Conservation (phyloP, 2,329 filamentous ascomycete genomes). For the Epichloe gansuensis region DNA sequence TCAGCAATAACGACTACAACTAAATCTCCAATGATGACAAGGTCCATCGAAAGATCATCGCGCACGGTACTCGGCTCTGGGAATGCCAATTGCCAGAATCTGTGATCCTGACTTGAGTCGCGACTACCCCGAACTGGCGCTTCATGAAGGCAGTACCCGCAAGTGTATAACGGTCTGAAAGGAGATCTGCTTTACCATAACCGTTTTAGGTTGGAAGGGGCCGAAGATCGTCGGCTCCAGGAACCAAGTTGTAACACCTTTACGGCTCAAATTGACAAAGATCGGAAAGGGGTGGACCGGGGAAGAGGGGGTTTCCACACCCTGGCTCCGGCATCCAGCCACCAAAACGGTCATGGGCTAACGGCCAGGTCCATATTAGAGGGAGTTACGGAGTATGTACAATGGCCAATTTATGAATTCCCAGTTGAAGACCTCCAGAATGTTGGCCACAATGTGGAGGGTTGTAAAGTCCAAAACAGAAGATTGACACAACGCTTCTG, state of each 20-base stretch:
- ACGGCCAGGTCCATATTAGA: no score
- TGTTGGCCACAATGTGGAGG: background rate
- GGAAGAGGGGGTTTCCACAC: background rate
- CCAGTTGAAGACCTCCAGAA: no score
- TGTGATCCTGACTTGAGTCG: background rate
- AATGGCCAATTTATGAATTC: no score
- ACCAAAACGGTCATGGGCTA: background rate
- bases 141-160: background rate
- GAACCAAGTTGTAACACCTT: background rate
- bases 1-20: no score
- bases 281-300: no score
- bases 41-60: no score
- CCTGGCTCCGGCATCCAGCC: background rate
- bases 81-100: no score
- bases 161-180: slow-evolving; percentile 1
- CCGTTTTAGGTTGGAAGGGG: background rate
- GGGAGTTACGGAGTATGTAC: no score
- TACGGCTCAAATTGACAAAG: no score
- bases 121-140: background rate
- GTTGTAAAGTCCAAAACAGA: background rate
- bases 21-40: no score
- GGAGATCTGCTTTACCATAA: background rate
- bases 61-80: no score
- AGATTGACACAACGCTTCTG: background rate
- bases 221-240: slow-evolving; percentile 3